Evolutionary conservation across 1,284 basidiomycete species (phyloP).

Genomic region (Cryptococcus sp.): DNA sequence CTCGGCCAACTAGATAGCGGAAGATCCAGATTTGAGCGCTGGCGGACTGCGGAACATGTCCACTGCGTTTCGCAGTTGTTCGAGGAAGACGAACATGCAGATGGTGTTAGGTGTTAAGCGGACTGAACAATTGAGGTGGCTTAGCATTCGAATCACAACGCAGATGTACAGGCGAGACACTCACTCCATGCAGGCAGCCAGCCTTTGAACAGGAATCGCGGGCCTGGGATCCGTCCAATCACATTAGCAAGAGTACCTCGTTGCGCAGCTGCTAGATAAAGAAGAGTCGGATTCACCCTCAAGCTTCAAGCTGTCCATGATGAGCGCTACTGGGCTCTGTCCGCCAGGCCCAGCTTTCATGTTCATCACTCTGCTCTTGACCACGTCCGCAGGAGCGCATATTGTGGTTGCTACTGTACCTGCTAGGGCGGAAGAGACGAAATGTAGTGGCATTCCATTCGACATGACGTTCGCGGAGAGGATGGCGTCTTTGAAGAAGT

Average conservation of each 20-base stretch:
- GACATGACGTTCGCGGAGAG: conserved; percentile 48
- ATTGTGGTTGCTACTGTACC: conserved; percentile 60
- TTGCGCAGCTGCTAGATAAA: conserved; percentile 22
- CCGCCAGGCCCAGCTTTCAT: conserved; percentile 31
- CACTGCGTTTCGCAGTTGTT: conserved; percentile 48
- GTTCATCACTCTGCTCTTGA: conserved; percentile 58
- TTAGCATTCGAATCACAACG: background rate
- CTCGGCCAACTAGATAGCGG: background rate
- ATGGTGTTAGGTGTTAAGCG: conserved; percentile 56
- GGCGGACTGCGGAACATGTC: conserved; percentile 26
- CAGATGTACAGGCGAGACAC: conserved; percentile 7
- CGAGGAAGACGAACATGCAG: conserved; percentile 53
- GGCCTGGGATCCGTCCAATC: conserved; percentile 34
- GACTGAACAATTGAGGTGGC: conserved; percentile 27
- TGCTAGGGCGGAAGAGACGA: conserved; percentile 55
- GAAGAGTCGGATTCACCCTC: conserved; percentile 25
- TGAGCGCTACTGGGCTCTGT: conserved; percentile 29
- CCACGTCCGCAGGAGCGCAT: conserved; percentile 56
- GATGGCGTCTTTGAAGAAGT: conserved; percentile 58
- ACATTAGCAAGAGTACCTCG: conserved; percentile 1
- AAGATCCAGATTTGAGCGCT: background rate
- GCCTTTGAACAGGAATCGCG: conserved; percentile 59
- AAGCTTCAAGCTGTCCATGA: conserved; percentile 29
- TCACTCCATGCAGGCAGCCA: conserved; percentile 59
- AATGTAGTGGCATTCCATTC: conserved; percentile 57